Percentiles rank a stretch among this genome's conserved stretches.
Evolutionary conservation across 2,329 filamentous ascomycete genomes (phyloP).

Genomic region (Claviceps pazoutovae): DNA sequence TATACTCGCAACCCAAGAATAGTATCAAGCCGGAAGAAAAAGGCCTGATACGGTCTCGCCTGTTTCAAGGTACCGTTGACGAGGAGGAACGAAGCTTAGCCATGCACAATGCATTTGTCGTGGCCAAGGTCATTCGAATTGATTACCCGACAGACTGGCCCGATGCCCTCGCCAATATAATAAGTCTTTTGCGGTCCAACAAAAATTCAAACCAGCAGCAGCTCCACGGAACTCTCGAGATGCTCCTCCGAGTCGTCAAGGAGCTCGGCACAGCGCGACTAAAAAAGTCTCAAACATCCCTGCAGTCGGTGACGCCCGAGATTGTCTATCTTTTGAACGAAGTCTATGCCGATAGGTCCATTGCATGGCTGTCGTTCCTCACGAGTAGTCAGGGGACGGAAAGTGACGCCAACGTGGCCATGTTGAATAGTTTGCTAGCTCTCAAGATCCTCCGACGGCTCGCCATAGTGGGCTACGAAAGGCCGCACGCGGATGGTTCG

Average conservation of each 20-base stretch:
- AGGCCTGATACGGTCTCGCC: conserved; percentile 54
- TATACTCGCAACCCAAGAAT: conserved; percentile 41
- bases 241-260: conserved; percentile 78
- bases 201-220: conserved; percentile 45
- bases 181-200: conserved; percentile 44
- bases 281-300: conserved; percentile 55
- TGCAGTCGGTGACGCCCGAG: conserved; percentile 70
- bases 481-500: conserved; percentile 63
- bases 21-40: conserved; percentile 66
- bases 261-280: conserved; percentile 74
- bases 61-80: conserved; percentile 63
- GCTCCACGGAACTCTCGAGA: conserved; percentile 57
- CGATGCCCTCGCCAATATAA: conserved; percentile 44
- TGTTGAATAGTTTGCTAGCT: conserved; percentile 64
- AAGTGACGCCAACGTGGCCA: conserved; percentile 43
- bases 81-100: conserved; percentile 66
- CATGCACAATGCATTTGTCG: conserved; percentile 74
- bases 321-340: conserved; percentile 66
- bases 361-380: conserved; percentile 52
- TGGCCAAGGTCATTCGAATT: conserved; percentile 76
- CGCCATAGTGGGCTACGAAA: conserved; percentile 68
- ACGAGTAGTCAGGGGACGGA: conserved; percentile 43
- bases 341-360: conserved; percentile 64
- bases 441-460: conserved; percentile 72
- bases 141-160: conserved; percentile 86